Conservation (phyloP, 169 alveolate species). For the Cryptosporidium canis region DNA sequence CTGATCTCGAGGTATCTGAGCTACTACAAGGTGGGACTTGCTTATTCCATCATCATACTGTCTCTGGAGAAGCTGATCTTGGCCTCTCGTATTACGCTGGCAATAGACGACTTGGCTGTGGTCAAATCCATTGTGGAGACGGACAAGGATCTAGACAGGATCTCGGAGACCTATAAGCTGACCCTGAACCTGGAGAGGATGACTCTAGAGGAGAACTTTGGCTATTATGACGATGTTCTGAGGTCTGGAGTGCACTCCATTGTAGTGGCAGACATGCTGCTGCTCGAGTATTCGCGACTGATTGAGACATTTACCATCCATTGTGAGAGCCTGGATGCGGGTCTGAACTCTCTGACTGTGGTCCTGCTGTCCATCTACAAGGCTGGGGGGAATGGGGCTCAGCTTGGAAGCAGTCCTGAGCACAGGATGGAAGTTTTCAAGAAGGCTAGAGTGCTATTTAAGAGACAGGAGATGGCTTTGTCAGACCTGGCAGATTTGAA, state of each 20-base stretch:
- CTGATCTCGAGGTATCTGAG: neutral
- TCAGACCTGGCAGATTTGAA: too few species aligned
- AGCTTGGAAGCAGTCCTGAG: too few species aligned
- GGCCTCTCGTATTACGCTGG: neutral
- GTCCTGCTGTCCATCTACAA: neutral
- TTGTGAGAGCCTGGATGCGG: neutral
- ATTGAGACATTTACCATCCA: neutral
- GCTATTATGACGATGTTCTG: neutral
- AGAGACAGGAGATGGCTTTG: too few species aligned
- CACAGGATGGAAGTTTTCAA: too few species aligned
- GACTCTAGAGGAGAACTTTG: neutral
- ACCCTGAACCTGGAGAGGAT: neutral
- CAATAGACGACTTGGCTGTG: neutral
- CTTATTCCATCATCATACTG: neutral
- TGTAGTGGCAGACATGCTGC: neutral
- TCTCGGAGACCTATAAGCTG: neutral
- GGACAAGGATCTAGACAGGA: neutral
- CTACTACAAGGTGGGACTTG: neutral
- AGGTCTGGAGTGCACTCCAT: neutral
- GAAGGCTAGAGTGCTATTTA: too few species aligned
- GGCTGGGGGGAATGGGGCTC: too few species aligned
- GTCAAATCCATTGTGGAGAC: neutral
- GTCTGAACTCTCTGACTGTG: neutral
- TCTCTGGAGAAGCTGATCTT: constrained; percentile 2
- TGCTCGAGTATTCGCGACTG: neutral